Evolutionary conservation across 331 rosid genomes (phyloP).

Genomic region (Malus hybrid): DNA sequence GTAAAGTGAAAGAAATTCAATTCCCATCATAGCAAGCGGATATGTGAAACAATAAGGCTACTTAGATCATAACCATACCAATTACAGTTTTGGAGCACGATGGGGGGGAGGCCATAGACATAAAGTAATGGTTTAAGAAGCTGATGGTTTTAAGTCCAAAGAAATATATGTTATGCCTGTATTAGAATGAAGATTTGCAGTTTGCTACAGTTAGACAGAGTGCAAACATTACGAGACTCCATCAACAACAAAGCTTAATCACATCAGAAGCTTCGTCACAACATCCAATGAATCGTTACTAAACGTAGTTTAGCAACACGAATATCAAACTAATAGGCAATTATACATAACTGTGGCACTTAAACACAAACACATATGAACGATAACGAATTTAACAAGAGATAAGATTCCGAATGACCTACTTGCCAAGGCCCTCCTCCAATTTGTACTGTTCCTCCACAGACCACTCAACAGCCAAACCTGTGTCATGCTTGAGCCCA

Average conservation of each 20-base stretch:
- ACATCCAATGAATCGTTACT: background rate
- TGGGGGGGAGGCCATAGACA: background rate
- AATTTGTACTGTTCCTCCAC: slow-evolving; percentile 78
- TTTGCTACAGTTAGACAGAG: background rate
- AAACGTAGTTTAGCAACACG: background rate
- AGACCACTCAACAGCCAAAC: slow-evolving; percentile 96
- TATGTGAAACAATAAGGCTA: background rate
- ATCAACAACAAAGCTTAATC: background rate
- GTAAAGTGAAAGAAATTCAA: background rate
- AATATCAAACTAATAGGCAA: background rate
- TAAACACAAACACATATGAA: background rate
- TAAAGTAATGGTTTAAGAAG: background rate
- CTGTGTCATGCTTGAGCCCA: slow-evolving; percentile 85
- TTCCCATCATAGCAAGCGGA: background rate
- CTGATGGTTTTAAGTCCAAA: background rate
- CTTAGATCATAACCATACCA: background rate
- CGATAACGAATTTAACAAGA: background rate
- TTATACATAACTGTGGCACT: background rate
- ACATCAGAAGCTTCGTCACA: background rate
- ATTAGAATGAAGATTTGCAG: background rate
- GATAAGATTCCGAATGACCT: slow-evolving; percentile 21
- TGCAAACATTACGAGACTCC: background rate
- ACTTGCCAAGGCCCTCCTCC: slow-evolving; percentile 82
- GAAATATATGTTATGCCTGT: background rate
- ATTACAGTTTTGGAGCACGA: background rate